Percentiles rank a stretch among this genome's conserved stretches.
These are phyloP conservation scores for Physcomitrellopsis africana DNA, from an alignment of 225 moss, liverwort and hornwort species.

Conservation along the genomic window DNA sequence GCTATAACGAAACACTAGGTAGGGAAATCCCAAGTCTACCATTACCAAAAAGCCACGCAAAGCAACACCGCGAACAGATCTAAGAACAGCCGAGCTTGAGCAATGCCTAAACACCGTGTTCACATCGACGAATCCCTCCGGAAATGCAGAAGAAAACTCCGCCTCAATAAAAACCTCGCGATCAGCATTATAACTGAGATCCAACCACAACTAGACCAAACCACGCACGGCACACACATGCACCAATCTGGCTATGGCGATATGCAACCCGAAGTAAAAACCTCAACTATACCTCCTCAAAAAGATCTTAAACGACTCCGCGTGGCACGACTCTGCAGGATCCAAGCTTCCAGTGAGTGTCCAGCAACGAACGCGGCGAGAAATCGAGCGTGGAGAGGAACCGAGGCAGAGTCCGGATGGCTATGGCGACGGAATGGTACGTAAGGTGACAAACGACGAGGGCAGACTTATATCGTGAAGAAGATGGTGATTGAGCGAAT, in stretches of 20 bases:
- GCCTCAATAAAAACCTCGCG: background rate
- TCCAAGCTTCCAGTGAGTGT: background rate
- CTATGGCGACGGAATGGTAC: slow-evolving; percentile 19
- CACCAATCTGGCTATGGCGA: slow-evolving; percentile 13
- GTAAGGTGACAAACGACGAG: too few species aligned
- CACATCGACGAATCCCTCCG: background rate
- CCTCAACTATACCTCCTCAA: slow-evolving; percentile 26
- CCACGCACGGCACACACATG: background rate
- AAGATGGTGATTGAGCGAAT: too few species aligned
- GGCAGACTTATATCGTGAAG: too few species aligned
- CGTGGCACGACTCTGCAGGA: background rate
- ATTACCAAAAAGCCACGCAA: background rate
- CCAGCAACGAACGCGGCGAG: background rate
- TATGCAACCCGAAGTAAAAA: background rate
- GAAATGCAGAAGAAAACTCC: background rate
- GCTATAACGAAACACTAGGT: background rate
- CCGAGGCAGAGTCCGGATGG: accelerated
- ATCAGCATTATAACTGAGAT: background rate
- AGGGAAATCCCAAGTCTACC: background rate
- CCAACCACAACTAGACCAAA: background rate
- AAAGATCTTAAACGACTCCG: background rate
- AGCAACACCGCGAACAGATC: background rate
- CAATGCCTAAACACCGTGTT: background rate
- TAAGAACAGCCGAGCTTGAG: background rate
- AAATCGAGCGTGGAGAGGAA: background rate